A percentile compares a stretch with the other conserved stretches of the same genome.
These are phyloP conservation scores for Zizania latifolia DNA, from an alignment of 176 grass and related monocot genomes.

Conservation along the genomic window DNA sequence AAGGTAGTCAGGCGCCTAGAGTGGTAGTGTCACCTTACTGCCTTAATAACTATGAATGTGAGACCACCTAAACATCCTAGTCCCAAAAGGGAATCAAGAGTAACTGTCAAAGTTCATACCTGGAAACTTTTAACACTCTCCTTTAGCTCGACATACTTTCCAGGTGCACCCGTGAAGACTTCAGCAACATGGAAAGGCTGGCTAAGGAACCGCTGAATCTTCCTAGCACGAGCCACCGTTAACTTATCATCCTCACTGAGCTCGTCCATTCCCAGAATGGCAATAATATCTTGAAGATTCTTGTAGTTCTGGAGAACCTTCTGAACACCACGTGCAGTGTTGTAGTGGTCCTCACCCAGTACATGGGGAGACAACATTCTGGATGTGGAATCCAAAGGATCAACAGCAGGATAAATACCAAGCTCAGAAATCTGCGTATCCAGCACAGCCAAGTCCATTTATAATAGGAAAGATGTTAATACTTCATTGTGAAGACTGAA, in stretches of 20 bases:
- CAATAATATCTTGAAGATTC: constrained; percentile 99
- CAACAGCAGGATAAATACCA: constrained; percentile 92
- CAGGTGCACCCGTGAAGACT: constrained; percentile 95
- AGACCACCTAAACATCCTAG: not conserved
- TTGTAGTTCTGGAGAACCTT: constrained; percentile 99
- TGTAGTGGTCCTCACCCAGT: constrained; percentile 81
- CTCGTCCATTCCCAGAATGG: constrained; percentile 98
- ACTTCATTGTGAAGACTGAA: not conserved
- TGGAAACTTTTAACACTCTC: constrained; percentile 86
- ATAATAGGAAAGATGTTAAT: constrained; percentile 7
- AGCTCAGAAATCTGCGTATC: constrained; percentile 75
- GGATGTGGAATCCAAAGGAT: constrained; percentile 88
- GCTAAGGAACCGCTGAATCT: constrained; percentile 94
- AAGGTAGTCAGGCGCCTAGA: no score
- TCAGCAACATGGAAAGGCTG: constrained; percentile 97
- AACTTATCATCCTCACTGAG: constrained; percentile 95
- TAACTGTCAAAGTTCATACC: constrained; percentile 37
- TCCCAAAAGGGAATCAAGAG: not conserved
- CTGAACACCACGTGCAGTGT: constrained; percentile 96
- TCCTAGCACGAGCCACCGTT: constrained; percentile 87
- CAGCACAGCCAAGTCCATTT: constrained; percentile 10
- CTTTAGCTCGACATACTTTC: constrained; percentile 91
- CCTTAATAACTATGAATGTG: no score
- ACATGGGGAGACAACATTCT: constrained; percentile 97
- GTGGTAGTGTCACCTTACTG: no score